Conservation (phyloP, 306 rosid genomes). For the Fragaria vesca region DNA sequence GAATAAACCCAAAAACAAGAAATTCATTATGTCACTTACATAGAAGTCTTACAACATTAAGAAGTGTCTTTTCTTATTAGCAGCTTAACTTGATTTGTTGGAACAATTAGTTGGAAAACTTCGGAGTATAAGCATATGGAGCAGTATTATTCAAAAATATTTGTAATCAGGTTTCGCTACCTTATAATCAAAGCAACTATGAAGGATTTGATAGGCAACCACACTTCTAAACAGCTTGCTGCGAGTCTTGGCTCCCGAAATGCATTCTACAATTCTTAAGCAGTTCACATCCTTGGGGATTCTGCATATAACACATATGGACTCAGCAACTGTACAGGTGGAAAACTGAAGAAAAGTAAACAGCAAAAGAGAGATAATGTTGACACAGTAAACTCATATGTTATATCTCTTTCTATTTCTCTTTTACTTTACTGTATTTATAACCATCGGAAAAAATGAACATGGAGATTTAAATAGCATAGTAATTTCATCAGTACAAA, state of each 20-base stretch:
- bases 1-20: not conserved
- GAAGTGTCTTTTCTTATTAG: not conserved
- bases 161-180: slow-evolving; percentile 33
- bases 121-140: not conserved
- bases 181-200: slow-evolving; percentile 48
- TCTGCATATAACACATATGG: slow-evolving; percentile 37
- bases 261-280: slow-evolving; percentile 70
- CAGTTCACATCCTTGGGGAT: slow-evolving; percentile 75
- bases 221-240: slow-evolving; percentile 66
- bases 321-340: slow-evolving; percentile 21
- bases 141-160: not conserved
- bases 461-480: too few relatives aligned
- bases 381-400: not conserved
- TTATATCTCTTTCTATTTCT: not conserved
- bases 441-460: not conserved
- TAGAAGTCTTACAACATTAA: not conserved
- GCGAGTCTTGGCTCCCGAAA: slow-evolving; percentile 55
- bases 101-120: not conserved
- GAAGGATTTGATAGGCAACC: slow-evolving; percentile 67
- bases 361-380: slow-evolving; percentile 20
- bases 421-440: not conserved
- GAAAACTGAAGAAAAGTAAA: slow-evolving; percentile 14
- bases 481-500: not conserved
- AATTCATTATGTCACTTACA: not conserved
- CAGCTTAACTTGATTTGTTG: not conserved